These are phyloP conservation scores for Avena atlantica DNA, from an alignment of 176 grass and related monocot genomes.

Conservation along the genomic window DNA sequence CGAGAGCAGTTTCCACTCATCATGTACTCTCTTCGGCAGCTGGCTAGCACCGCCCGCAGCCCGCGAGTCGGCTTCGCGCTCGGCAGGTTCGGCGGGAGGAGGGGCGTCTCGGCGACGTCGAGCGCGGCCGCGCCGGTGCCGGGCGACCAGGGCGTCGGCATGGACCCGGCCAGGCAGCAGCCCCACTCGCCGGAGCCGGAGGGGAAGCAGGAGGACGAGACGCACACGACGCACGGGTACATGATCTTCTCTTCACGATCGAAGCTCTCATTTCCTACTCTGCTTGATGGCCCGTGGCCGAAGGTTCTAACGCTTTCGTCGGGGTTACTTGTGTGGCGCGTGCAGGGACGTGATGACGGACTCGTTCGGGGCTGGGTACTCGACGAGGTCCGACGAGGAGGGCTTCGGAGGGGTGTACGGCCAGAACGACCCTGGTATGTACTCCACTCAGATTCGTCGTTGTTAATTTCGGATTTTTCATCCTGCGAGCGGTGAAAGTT, in stretches of 20 bases:
- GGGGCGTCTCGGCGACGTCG: slow-evolving; percentile 42
- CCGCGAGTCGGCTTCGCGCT: slow-evolving; percentile 37
- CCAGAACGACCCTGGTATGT: slow-evolving; percentile 50
- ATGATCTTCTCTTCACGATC: neutral
- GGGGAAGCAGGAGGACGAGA: slow-evolving; percentile 7
- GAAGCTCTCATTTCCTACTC: neutral
- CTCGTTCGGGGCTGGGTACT: slow-evolving; percentile 81
- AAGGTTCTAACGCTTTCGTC: neutral
- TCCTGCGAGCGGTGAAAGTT: neutral
- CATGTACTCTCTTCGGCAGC: slow-evolving; percentile 47
- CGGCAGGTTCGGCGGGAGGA: slow-evolving; percentile 20
- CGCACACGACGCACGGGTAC: slow-evolving; percentile 42
- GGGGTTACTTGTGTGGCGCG: neutral
- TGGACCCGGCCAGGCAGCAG: slow-evolving; percentile 54
- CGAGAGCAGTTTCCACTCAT: neutral
- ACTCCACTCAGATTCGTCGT: too few relatives aligned
- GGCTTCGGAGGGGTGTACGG: slow-evolving; percentile 82
- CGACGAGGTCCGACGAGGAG: slow-evolving; percentile 77
- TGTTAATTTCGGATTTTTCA: neutral
- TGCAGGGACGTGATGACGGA: slow-evolving; percentile 69
- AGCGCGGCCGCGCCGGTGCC: slow-evolving; percentile 12
- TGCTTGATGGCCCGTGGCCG: too few relatives aligned
- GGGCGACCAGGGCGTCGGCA: slow-evolving; percentile 39
- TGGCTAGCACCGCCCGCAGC: slow-evolving; percentile 16
- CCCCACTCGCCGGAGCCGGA: neutral